Evolutionary conservation across 2,329 filamentous ascomycete genomes (phyloP), one percentile per base, ranked within the genome.

Genomic region (Xylariales sp.): DNA sequence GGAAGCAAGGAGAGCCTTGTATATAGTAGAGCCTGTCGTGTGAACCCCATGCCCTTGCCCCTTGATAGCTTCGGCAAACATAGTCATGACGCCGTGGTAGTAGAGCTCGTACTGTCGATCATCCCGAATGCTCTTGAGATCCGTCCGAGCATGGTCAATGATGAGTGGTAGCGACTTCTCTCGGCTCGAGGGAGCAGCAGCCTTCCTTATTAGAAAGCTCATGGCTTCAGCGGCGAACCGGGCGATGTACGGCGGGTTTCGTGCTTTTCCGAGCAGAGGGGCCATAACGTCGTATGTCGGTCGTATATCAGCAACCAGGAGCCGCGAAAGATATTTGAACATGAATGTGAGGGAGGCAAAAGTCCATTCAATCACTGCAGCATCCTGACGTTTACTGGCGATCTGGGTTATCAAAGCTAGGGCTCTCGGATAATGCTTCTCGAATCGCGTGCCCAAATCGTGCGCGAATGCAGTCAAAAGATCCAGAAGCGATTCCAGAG

Each of bases 351-450:
- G 72, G 52, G 88, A 90, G 10, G 84, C 88, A 65, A 98, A 98
- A 38, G 88, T 91, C 90, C 91, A 97, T 66, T 98, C 93, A 38
- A 97, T 87, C n/a, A 94, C 89, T 48, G 90, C 87, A 19, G 87
- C 82, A 56, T 87, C 84, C 43, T 86, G 75, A 40, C 87, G 80
- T 53, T 80, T 85, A 40, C 82, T 82, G 9, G 89, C 90, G 49
- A 97, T 77, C 12, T 80, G 79, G 28, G 87, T 78, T 41, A 98
- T 80, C 40, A 94, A 70, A 40, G 73, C 76, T 44, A 98, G 78
- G 19, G 86, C 81, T 38, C 78, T 75, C 33, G 80, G 75, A 60
- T 95, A 97, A 62, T 95, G 82, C 56, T 86, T 88, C 64, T 96
- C 90, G 57, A 98, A 98, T 35, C 83, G 76, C 14, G 76, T 74